Evolutionary conservation across 1,284 basidiomycete species (phyloP).

Genomic region (Microbotryum silenes-acaulis): DNA sequence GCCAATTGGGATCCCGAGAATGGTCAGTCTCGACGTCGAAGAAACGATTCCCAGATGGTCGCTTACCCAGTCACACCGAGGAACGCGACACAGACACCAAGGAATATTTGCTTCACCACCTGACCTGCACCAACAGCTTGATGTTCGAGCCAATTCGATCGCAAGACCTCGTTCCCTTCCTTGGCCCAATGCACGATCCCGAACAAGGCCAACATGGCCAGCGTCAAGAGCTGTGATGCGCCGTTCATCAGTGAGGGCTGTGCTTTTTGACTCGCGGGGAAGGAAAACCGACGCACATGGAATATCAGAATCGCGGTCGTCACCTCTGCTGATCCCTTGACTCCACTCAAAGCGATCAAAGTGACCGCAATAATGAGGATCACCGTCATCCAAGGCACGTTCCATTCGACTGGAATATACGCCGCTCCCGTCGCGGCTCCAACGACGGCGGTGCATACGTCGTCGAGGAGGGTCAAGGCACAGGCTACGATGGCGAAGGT

Average conservation of each 20-base stretch:
- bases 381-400: constrained; percentile 49
- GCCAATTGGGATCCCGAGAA: background rate
- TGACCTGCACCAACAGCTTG: constrained; percentile 36
- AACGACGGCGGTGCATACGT: constrained; percentile 56
- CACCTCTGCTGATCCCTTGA: constrained; percentile 52
- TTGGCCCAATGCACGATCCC: constrained; percentile 50
- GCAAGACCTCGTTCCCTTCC: constrained; percentile 48
- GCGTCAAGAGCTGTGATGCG: constrained; percentile 43
- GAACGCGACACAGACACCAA: constrained; percentile 60
- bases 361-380: constrained; percentile 52
- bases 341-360: constrained; percentile 51
- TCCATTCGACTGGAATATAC: constrained; percentile 57
- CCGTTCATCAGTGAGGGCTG: no score
- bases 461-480: constrained; percentile 57
- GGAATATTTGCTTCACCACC: constrained; percentile 50
- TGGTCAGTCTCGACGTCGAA: no score
- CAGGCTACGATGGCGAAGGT: constrained; percentile 54
- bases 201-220: constrained; percentile 50
- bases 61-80: constrained; percentile 57
- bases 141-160: constrained; percentile 50
- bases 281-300: background rate
- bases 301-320: background rate
- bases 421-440: constrained; percentile 60
- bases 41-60: background rate
- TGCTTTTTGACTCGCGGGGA: rapidly evolving